phyloP scores from a whole-genome alignment of 257 asterid species.

The Forsythia viridissima region DNA sequence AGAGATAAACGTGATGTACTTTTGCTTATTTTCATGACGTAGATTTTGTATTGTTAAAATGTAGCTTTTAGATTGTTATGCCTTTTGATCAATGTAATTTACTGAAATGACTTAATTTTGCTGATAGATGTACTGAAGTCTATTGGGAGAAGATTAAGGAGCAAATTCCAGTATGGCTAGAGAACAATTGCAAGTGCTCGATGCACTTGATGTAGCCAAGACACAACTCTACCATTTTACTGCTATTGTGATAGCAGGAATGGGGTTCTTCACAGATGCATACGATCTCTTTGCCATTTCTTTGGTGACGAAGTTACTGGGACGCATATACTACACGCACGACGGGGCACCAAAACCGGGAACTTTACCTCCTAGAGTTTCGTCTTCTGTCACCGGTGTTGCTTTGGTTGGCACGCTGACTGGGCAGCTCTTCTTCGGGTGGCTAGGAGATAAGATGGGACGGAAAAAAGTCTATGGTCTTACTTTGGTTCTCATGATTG shows the following conservation, averaged over 20 bases:
- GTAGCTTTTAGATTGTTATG: background rate
- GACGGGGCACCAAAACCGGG: slow-evolving; percentile 39
- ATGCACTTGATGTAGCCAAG: slow-evolving; percentile 61
- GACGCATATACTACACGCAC: slow-evolving; percentile 56
- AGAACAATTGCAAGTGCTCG: slow-evolving; percentile 48
- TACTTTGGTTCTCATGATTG: slow-evolving; percentile 58
- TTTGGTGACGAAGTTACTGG: slow-evolving; percentile 40
- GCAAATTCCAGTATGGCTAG: slow-evolving; percentile 32
- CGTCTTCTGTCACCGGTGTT: slow-evolving; percentile 58
- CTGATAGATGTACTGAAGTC: background rate
- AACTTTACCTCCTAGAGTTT: slow-evolving; percentile 37
- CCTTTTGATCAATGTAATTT: background rate
- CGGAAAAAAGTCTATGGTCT: slow-evolving; percentile 67
- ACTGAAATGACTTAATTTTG: background rate
- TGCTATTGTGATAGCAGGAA: slow-evolving; percentile 60
- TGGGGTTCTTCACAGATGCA: slow-evolving; percentile 73
- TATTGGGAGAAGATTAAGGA: background rate
- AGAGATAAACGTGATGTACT: background rate
- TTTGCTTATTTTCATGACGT: too few relatives aligned
- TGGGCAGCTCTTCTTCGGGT: slow-evolving; percentile 73
- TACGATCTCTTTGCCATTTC: slow-evolving; percentile 62
- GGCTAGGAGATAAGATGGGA: slow-evolving; percentile 80
- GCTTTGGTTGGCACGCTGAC: slow-evolving; percentile 64
- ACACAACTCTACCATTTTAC: slow-evolving; percentile 74
- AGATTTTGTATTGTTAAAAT: too few relatives aligned